Percentiles rank a stretch among this genome's conserved stretches.
phyloP scores from a whole-genome alignment of 2,329 filamentous ascomycete species.

The Purpureocillium takamizusanense region DNA sequence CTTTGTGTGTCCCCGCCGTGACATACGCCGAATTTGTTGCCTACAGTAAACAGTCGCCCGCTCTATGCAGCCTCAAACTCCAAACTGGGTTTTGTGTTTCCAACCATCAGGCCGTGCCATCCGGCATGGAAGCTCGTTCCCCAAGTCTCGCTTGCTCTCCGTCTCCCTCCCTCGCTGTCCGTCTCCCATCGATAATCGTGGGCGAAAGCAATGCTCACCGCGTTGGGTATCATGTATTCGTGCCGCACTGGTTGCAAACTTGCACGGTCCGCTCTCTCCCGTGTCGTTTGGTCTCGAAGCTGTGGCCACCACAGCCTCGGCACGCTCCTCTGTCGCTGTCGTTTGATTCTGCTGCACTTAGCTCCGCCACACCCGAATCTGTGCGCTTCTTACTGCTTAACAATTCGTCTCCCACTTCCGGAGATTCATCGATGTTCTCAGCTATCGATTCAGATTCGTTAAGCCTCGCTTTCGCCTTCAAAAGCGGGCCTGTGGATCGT shows the following conservation, averaged over 20 bases:
- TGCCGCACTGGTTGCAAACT: slow-evolving; percentile 6
- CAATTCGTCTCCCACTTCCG: slow-evolving; percentile 4
- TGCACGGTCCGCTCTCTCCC: slow-evolving; percentile 5
- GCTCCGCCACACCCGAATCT: slow-evolving; percentile 23
- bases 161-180: too few species aligned
- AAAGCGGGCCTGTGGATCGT: slow-evolving; percentile 17
- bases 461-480: slow-evolving; percentile 11
- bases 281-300: slow-evolving; percentile 3
- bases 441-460: slow-evolving; percentile 12
- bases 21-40: too few species aligned
- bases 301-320: slow-evolving; percentile 5
- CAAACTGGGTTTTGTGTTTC: neutral
- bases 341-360: slow-evolving; percentile 18
- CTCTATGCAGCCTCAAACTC: slow-evolving; percentile 1
- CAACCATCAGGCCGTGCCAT: too few species aligned
- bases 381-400: slow-evolving; percentile 19
- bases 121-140: too few species aligned
- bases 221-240: neutral
- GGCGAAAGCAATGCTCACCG: neutral
- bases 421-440: slow-evolving; percentile 9
- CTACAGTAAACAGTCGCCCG: neutral
- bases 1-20: too few species aligned
- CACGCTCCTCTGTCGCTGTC: slow-evolving; percentile 6
- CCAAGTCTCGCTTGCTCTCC: too few species aligned
- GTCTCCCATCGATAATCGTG: neutral